Base-by-base conservation (phyloP, 768 basidiomycete genomes). In the Nidula microcarpa region DNA sequence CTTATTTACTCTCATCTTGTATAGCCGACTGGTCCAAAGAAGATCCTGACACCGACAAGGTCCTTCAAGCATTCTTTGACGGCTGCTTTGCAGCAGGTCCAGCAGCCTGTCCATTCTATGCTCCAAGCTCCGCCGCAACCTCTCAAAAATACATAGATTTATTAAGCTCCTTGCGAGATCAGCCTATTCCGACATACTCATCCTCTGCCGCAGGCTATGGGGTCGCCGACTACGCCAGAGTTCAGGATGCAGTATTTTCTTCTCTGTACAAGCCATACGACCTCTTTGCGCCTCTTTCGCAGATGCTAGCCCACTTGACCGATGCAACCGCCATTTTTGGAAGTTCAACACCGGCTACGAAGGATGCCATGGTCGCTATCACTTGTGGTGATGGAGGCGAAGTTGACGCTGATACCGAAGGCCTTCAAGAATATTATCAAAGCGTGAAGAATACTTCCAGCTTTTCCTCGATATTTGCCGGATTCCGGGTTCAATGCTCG, bases 21-120 rank as follows among this genome's bases (percentile, higher is more conserved):
- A 30, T 30, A 43, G 9, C 13, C 17, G 46, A 73, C 74, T 65
- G 2, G 51, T 62, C 10, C 71, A 71, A 71, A 62, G 62, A 72
- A 52, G 61, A 74, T 10, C 13, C 68, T 1, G 72, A 77, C 50
- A 69, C 74, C 2, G 66, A 72, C 30, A 72, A 74, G 54, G 60
- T 61, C 0, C 56, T 75, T 55, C 57, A 68, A 18, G 50, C 53
- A 5, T 77, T 79, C 55, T 72, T 68, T 49, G 57, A 63, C 4
- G 63, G 63, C 16, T 78, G 76, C 50, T 63, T 65, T 33, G 61
- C 64, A 0, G 75, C 72, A 0, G 77, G 75, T 0, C 70, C 71
- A 0, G 37, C 51, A 6, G 49, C 36, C 4, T 77, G 76, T 53
- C 46, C 70, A 3, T 75, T 78, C 60, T 73, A 70, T 58, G 69